Conservation (phyloP, 441 rosid genomes). For the Rhodomyrtus psidioides region DNA sequence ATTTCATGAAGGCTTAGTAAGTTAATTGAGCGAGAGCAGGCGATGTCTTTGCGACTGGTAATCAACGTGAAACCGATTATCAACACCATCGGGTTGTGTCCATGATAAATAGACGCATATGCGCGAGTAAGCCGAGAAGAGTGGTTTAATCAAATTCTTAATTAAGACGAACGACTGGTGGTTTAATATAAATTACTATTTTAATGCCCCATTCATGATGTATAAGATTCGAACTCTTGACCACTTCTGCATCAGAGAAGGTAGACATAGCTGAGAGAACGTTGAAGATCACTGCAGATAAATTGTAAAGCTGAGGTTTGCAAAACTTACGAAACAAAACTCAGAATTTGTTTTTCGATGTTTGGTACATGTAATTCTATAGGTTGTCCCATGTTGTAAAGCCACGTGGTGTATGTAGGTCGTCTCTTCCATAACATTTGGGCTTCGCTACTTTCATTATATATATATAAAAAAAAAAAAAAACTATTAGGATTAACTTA, state of each 20-base stretch:
- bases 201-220: neutral
- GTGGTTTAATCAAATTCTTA: neutral
- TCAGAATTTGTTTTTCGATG: too few relatives aligned
- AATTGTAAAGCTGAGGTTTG: too few relatives aligned
- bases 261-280: neutral
- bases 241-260: neutral
- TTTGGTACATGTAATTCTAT: neutral
- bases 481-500: neutral
- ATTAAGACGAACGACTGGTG: neutral
- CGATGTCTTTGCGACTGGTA: neutral
- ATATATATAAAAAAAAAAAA: neutral
- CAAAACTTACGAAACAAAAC: neutral
- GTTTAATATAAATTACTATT: neutral
- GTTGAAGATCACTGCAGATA: neutral
- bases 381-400: neutral
- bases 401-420: neutral
- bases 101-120: fast-evolving
- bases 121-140: neutral
- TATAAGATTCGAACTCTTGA: neutral
- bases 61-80: neutral
- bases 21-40: neutral
- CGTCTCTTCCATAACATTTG: neutral
- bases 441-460: too few relatives aligned
- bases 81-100: neutral
- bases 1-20: too few relatives aligned